Evolutionary conservation across 495 filamentous ascomycete species (phyloP).

Genomic region (Mycothermus thermophilus): DNA sequence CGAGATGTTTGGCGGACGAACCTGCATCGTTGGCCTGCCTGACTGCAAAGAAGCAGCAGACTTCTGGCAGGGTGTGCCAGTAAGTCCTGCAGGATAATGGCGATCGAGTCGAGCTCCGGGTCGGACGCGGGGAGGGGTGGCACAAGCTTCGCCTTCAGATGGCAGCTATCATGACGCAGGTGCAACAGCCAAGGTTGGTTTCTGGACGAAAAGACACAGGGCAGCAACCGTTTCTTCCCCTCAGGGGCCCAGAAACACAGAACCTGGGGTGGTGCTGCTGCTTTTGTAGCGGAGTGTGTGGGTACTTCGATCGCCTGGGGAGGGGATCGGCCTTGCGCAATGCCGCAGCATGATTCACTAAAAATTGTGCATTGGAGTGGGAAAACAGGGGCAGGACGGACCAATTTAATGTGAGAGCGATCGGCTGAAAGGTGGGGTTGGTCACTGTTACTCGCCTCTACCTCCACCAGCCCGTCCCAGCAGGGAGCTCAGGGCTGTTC

Average conservation of each 20-base stretch:
- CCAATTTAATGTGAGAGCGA: slow-evolving; percentile 1
- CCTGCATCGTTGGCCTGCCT: slow-evolving; percentile 11
- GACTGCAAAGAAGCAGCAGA: slow-evolving; percentile 3
- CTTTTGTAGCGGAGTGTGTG: slow-evolving; percentile 3
- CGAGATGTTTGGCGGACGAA: slow-evolving; percentile 3
- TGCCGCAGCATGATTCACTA: too few species aligned
- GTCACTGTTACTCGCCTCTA: slow-evolving; percentile 4
- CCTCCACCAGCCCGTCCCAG: too few species aligned
- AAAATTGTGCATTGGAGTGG: too few species aligned
- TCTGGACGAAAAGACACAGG: slow-evolving; percentile 4
- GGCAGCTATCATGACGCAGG: slow-evolving; percentile 14
- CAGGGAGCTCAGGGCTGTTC: too few species aligned
- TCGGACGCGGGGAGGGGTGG: slow-evolving; percentile 4
- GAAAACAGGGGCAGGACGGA: too few species aligned
- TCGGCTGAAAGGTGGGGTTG: slow-evolving; percentile 1
- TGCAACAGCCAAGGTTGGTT: too few species aligned
- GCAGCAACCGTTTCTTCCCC: slow-evolving; percentile 7
- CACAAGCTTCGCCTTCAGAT: slow-evolving; percentile 10
- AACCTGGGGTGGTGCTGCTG: slow-evolving; percentile 1
- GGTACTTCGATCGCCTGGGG: too few species aligned
- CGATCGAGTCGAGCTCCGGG: too few species aligned
- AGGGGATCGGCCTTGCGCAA: too few species aligned
- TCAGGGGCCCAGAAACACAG: neutral
- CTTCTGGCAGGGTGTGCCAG: neutral
- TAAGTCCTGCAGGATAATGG: too few species aligned